Percentiles rank a stretch among this genome's conserved stretches.
Evolutionary conservation across 2,329 filamentous ascomycete species (phyloP).

Genomic region (Apiospora malaysiana): DNA sequence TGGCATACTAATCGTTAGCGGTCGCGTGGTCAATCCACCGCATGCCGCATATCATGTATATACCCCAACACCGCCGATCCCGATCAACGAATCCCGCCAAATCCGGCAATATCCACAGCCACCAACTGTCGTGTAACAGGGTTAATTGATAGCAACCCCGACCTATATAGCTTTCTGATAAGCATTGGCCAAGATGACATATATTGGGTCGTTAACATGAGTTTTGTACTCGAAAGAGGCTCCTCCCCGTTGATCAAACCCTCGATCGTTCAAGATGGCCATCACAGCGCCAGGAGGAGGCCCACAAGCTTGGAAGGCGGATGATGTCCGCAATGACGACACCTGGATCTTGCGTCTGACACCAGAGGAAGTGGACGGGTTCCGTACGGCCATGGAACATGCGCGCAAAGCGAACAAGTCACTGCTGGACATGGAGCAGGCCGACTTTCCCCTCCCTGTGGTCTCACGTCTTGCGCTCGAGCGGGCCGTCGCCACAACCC

Average conservation of each 20-base stretch:
- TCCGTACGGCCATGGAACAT: conserved; percentile 21
- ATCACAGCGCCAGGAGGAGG: not conserved
- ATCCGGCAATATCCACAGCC: not conserved
- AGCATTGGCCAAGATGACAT: not conserved
- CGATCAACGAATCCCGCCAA: not conserved
- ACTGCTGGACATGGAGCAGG: conserved; percentile 27
- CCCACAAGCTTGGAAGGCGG: conserved; percentile 25
- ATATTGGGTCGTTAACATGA: not conserved
- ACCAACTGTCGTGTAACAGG: not conserved
- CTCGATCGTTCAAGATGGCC: not conserved
- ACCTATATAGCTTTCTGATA: not conserved
- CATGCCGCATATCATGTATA: not conserved
- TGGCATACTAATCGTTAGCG: too few species aligned
- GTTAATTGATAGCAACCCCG: not conserved
- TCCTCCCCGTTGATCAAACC: not conserved
- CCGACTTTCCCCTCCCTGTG: conserved; percentile 25
- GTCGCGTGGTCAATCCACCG: not conserved
- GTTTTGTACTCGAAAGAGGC: not conserved
- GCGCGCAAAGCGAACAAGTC: conserved; percentile 22
- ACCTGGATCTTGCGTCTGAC: conserved; percentile 25
- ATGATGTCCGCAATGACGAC: conserved; percentile 21
- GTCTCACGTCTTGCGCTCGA: conserved; percentile 22
- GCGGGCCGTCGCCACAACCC: conserved; percentile 23
- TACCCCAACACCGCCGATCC: conserved; percentile 1
- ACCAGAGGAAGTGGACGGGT: conserved; percentile 22